Percentiles rank a stretch among this genome's conserved stretches.
Conservation (phyloP, 495 filamentous ascomycete genomes). For the Parachaetomium inaequale region DNA sequence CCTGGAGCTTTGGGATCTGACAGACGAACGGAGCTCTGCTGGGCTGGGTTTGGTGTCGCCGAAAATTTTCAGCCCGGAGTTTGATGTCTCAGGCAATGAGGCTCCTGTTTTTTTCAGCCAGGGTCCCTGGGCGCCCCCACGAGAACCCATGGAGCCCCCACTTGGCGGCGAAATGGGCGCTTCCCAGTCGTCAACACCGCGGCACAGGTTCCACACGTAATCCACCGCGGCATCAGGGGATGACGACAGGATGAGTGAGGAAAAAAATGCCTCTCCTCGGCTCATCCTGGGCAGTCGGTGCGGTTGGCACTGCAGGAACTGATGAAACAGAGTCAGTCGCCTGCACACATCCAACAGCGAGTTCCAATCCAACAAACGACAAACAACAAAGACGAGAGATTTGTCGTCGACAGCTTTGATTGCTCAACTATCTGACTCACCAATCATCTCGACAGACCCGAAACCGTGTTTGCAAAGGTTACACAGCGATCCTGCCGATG, state of each 20-base stretch:
- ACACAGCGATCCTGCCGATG: not conserved
- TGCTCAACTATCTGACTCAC: not conserved
- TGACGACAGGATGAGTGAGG: conserved; percentile 27
- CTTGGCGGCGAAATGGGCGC: conserved; percentile 17
- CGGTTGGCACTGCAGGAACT: not conserved
- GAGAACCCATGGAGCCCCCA: too few species aligned
- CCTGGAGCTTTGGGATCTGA: conserved; percentile 12
- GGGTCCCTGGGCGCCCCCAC: conserved; percentile 14
- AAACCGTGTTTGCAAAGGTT: conserved; percentile 7
- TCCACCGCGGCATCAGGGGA: conserved; percentile 19
- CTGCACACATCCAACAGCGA: not conserved
- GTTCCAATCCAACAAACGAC: not conserved
- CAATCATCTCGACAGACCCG: not conserved
- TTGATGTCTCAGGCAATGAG: conserved; percentile 38
- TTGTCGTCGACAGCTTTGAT: not conserved
- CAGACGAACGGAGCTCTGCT: conserved; percentile 13
- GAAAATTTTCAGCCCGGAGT: conserved; percentile 32
- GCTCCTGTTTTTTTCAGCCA: conserved; percentile 21
- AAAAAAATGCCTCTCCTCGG: conserved; percentile 28
- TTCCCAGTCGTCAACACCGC: conserved; percentile 18
- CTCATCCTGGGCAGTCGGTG: not conserved
- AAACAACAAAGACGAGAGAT: not conserved
- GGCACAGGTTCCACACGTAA: not conserved
- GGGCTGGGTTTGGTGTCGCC: conserved; percentile 20
- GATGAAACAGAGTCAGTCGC: not conserved